Percentiles rank a stretch among this genome's conserved stretches.
Evolutionary conservation across 768 basidiomycete genomes (phyloP).

Genomic region (Phlegmacium glaucopus): DNA sequence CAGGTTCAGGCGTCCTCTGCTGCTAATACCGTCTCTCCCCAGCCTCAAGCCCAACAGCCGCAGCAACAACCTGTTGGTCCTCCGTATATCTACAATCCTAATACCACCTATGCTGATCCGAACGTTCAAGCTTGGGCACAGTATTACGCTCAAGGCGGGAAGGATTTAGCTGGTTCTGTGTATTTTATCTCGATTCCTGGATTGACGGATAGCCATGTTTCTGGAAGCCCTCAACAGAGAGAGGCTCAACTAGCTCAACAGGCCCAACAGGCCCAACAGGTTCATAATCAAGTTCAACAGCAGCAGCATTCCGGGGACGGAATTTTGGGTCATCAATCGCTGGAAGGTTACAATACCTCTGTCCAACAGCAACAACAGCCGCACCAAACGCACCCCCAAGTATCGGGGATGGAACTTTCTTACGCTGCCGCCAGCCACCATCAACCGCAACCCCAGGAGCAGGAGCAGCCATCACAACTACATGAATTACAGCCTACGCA

Average conservation of each 20-base stretch:
- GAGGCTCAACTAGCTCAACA: constrained; percentile 10
- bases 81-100: constrained; percentile 61
- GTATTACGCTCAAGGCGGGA: constrained; percentile 81
- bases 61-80: constrained; percentile 26
- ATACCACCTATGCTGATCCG: constrained; percentile 65
- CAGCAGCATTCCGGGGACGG: constrained; percentile 2
- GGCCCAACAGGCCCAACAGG: constrained; percentile 6
- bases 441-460: background rate
- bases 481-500: background rate
- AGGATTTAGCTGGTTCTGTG: constrained; percentile 68
- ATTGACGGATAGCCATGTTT: constrained; percentile 44
- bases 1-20: constrained; percentile 21
- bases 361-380: constrained; percentile 7
- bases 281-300: constrained; percentile 20
- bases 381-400: constrained; percentile 17
- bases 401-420: background rate
- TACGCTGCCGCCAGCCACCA: no score
- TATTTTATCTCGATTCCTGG: constrained; percentile 82
- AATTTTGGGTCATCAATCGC: constrained; percentile 9
- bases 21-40: constrained; percentile 15
- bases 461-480: background rate
- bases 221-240: constrained; percentile 10
- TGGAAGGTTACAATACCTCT: constrained; percentile 10
- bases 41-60: constrained; percentile 24
- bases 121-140: constrained; percentile 86